Evolutionary conservation across 208 protist genomes (phyloP).

Genomic region (Phytomonas sp.): DNA sequence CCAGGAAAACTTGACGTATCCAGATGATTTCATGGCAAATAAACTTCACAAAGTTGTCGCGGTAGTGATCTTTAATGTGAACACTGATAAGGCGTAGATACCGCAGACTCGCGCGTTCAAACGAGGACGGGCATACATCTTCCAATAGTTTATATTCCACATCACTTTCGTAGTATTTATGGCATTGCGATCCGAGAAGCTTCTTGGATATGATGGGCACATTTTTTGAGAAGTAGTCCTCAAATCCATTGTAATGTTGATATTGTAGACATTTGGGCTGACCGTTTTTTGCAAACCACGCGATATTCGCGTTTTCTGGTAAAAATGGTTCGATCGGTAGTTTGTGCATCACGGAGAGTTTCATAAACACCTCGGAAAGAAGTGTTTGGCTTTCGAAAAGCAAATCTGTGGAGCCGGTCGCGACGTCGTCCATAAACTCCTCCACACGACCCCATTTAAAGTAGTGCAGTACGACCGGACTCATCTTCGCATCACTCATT

Average conservation of each 20-base stretch:
- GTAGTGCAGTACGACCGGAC: conserved; percentile 65
- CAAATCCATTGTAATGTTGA: conserved; percentile 10
- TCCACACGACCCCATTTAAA: conserved; percentile 81
- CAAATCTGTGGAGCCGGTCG: conserved; percentile 76
- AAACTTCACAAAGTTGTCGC: conserved; percentile 32
- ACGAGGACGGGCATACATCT: conserved; percentile 57
- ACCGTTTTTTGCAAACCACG: conserved; percentile 15
- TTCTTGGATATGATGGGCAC: conserved; percentile 6
- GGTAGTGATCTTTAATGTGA: conserved; percentile 32
- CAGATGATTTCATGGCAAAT: conserved; percentile 40
- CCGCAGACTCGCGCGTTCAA: conserved; percentile 67
- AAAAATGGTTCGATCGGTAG: conserved; percentile 44
- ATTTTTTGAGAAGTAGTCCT: conserved; percentile 33
- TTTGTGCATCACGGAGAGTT: conserved; percentile 46
- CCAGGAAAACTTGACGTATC: conserved; percentile 35
- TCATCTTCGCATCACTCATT: conserved; percentile 65
- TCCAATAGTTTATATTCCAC: conserved; percentile 57
- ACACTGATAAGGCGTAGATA: conserved; percentile 55
- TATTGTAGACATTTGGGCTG: conserved; percentile 13
- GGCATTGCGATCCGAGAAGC: conserved; percentile 8
- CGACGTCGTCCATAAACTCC: conserved; percentile 70
- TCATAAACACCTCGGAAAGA: conserved; percentile 49
- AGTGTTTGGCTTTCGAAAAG: conserved; percentile 40
- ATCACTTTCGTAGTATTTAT: conserved; percentile 31
- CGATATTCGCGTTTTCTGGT: conserved; percentile 48